phyloP scores from a whole-genome alignment of 2,329 filamentous ascomycete genomes.

The Clarireedia homoeocarpa region DNA sequence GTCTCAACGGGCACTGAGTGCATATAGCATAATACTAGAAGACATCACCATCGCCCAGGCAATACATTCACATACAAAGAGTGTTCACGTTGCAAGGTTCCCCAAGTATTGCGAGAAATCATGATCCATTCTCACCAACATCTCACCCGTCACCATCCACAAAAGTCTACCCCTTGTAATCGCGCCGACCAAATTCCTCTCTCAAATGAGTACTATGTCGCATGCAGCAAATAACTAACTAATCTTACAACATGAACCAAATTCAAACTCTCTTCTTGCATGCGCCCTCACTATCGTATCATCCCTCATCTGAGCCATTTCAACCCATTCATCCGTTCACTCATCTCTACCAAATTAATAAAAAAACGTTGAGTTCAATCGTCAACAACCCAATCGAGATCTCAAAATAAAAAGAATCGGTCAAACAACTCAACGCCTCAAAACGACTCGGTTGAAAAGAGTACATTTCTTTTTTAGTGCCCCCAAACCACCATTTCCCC shows the following conservation, averaged over 20 bases:
- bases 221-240: neutral
- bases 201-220: neutral
- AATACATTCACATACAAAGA: no score
- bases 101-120: no score
- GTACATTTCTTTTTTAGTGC: conserved; percentile 25
- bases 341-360: neutral
- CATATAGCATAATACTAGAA: no score
- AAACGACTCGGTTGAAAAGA: conserved; percentile 28
- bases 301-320: neutral
- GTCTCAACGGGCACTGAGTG: no score
- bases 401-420: neutral
- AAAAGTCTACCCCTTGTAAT: neutral
- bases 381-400: neutral
- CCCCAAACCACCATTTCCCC: conserved; percentile 5
- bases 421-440: conserved; percentile 16
- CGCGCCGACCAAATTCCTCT: neutral
- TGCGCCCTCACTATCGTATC: neutral
- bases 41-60: no score
- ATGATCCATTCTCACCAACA: no score
- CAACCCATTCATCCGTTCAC: neutral
- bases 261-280: neutral
- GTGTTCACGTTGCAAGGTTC: no score
- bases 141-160: no score
- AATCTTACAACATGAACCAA: neutral
- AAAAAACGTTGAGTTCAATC: no score